Evolutionary conservation across 1,139 yeast genomes (phyloP).

Genomic region (Blastobotrys elegans): DNA sequence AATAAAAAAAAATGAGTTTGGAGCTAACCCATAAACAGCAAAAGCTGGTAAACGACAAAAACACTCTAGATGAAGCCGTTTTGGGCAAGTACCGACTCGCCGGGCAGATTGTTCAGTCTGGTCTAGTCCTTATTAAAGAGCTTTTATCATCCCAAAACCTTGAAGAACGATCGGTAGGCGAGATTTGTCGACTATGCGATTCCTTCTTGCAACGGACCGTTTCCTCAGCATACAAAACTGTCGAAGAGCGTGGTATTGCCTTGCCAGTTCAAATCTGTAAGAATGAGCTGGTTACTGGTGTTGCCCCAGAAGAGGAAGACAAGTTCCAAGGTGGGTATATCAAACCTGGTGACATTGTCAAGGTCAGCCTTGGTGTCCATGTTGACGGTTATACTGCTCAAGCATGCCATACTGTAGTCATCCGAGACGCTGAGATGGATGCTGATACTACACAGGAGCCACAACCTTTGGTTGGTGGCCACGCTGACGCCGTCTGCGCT

Average conservation of each 20-base stretch:
- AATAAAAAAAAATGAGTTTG: conserved; percentile 18
- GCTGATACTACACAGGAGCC: conserved; percentile 42
- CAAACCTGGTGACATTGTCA: conserved; percentile 77
- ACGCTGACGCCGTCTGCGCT: conserved; percentile 89
- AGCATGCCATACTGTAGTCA: conserved; percentile 79
- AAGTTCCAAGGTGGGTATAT: conserved; percentile 41
- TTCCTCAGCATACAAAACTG: conserved; percentile 27
- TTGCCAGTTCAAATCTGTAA: conserved; percentile 86
- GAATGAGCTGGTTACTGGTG: conserved; percentile 71
- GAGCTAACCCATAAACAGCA: conserved; percentile 42
- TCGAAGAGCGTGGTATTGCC: conserved; percentile 70
- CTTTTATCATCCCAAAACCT: conserved; percentile 57
- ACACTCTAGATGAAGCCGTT: conserved; percentile 55
- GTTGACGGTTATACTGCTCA: conserved; percentile 92
- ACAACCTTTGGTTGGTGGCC: conserved; percentile 69
- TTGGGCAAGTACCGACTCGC: conserved; percentile 83
- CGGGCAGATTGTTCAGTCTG: conserved; percentile 89
- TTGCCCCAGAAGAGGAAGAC: conserved; percentile 83
- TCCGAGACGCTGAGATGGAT: conserved; percentile 46
- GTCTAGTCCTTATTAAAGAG: conserved; percentile 58
- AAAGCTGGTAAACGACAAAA: conserved; percentile 67
- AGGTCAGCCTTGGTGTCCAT: conserved; percentile 80
- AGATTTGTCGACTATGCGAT: conserved; percentile 78
- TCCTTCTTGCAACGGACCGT: conserved; percentile 47
- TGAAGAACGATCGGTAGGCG: conserved; percentile 50